Evolutionary conservation across 345 rosid genomes (phyloP).

Genomic region (Arabidopsis suecica): DNA sequence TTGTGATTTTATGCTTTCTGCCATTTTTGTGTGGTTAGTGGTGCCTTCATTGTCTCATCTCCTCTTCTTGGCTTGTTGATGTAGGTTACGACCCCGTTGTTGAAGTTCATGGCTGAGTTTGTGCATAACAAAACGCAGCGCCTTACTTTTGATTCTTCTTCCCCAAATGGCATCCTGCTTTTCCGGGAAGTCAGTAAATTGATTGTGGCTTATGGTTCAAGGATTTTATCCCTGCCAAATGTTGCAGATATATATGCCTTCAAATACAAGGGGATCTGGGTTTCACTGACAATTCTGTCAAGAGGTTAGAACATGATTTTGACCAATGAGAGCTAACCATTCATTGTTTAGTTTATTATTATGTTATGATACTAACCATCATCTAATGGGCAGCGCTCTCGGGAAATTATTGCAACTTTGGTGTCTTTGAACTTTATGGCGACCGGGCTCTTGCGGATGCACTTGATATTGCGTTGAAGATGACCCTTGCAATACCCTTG

Average conservation of each 20-base stretch:
- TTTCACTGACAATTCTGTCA: slow-evolving; percentile 84
- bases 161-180: slow-evolving; percentile 99
- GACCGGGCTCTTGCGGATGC: slow-evolving; percentile 97
- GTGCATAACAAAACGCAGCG: slow-evolving; percentile 97
- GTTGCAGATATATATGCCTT: slow-evolving; percentile 89
- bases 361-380: slow-evolving; percentile 14
- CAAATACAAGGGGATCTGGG: slow-evolving; percentile 99
- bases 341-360: slow-evolving; percentile 1
- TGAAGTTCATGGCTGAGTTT: slow-evolving; percentile 98
- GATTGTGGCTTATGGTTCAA: slow-evolving; percentile 92
- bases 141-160: slow-evolving; percentile 91
- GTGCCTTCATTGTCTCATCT: slow-evolving; percentile 29
- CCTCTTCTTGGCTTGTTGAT: slow-evolving; percentile 39
- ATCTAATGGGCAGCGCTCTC: slow-evolving; percentile 73
- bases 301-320: slow-evolving; percentile 68
- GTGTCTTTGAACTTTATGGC: slow-evolving; percentile 97
- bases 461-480: slow-evolving; percentile 86
- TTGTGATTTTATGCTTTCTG: neutral
- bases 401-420: slow-evolving; percentile 94
- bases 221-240: slow-evolving; percentile 93
- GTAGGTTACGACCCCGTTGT: slow-evolving; percentile 93
- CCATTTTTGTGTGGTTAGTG: neutral
- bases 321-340: slow-evolving; percentile 20
- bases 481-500: slow-evolving; percentile 90
- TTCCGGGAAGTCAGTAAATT: slow-evolving; percentile 99